These are phyloP conservation scores for Ramularia collo-cygni DNA, from an alignment of 2,329 filamentous ascomycete genomes.

Conservation along the genomic window DNA sequence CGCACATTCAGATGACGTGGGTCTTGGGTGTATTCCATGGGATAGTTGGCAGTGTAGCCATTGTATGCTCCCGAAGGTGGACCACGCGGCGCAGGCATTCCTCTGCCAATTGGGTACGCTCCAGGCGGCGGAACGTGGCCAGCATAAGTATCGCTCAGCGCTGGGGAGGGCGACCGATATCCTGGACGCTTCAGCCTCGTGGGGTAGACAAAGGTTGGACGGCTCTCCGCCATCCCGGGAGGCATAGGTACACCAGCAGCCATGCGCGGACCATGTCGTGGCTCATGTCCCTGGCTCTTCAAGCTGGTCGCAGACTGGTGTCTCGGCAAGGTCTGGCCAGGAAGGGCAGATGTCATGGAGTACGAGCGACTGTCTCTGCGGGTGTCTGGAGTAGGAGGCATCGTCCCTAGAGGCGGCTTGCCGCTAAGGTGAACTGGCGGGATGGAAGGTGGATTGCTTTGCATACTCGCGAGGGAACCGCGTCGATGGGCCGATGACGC, in stretches of 20 bases:
- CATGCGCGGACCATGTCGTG: conserved; percentile 22
- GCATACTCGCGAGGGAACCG: conserved; percentile 36
- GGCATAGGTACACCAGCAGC: conserved; percentile 29
- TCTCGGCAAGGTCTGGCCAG: conserved; percentile 32
- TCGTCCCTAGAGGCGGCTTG: conserved; percentile 17
- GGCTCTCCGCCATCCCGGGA: conserved; percentile 26
- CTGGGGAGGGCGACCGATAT: conserved; percentile 38
- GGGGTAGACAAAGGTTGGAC: conserved; percentile 38
- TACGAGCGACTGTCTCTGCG: conserved; percentile 36
- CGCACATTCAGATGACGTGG: conserved; percentile 20
- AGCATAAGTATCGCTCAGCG: conserved; percentile 35
- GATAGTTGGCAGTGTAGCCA: conserved; percentile 25
- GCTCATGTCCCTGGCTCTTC: conserved; percentile 34
- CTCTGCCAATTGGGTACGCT: conserved; percentile 16
- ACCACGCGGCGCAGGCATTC: conserved; percentile 19
- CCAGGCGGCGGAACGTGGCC: conserved; percentile 23
- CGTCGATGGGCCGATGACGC: conserved; percentile 33
- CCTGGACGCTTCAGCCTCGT: conserved; percentile 36
- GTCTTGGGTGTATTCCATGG: conserved; percentile 18
- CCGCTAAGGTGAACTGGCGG: conserved; percentile 20
- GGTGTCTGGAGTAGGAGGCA: conserved; percentile 19
- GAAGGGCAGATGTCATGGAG: conserved; percentile 36
- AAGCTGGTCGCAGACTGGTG: conserved; percentile 41
- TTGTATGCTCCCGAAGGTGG: conserved; percentile 24
- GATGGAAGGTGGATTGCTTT: conserved; percentile 36